A percentile compares a stretch with the other conserved stretches of the same genome.
Conservation (phyloP, 2,329 filamentous ascomycete species). For the Fusarium proliferatum region DNA sequence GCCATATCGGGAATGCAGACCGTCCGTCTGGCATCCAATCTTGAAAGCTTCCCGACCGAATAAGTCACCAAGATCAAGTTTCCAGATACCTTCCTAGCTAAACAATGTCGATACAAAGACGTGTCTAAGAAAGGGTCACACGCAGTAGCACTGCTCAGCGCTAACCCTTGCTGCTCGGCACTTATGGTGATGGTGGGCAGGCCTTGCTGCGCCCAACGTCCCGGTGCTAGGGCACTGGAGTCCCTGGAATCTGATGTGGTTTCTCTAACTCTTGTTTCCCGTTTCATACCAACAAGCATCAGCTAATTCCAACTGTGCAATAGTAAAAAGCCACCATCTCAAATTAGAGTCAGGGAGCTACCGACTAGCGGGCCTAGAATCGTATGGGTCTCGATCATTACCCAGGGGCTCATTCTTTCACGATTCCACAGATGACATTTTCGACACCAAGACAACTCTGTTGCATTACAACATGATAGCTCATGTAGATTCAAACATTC, state of each 20-base stretch:
- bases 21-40: neutral
- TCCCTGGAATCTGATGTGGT: slow-evolving; percentile 16
- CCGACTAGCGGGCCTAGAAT: slow-evolving; percentile 4
- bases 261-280: slow-evolving; percentile 29
- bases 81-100: neutral
- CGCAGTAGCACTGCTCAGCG: slow-evolving; percentile 22
- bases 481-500: neutral
- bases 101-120: neutral
- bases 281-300: slow-evolving; percentile 20
- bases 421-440: neutral
- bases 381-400: slow-evolving; percentile 8
- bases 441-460: neutral
- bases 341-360: slow-evolving; percentile 19
- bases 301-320: slow-evolving; percentile 7
- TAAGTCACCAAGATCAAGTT: neutral
- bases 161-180: slow-evolving; percentile 38
- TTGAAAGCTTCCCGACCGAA: neutral
- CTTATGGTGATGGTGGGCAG: slow-evolving; percentile 35
- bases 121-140: slow-evolving; percentile 25
- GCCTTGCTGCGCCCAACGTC: slow-evolving; percentile 38
- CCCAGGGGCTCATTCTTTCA: neutral
- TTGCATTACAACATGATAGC: neutral
- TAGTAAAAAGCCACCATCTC: slow-evolving; percentile 18
- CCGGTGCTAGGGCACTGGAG: slow-evolving; percentile 28
- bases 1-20: neutral